phyloP scores from a whole-genome alignment of 257 asterid genomes.

The Leptodermis oblonga region DNA sequence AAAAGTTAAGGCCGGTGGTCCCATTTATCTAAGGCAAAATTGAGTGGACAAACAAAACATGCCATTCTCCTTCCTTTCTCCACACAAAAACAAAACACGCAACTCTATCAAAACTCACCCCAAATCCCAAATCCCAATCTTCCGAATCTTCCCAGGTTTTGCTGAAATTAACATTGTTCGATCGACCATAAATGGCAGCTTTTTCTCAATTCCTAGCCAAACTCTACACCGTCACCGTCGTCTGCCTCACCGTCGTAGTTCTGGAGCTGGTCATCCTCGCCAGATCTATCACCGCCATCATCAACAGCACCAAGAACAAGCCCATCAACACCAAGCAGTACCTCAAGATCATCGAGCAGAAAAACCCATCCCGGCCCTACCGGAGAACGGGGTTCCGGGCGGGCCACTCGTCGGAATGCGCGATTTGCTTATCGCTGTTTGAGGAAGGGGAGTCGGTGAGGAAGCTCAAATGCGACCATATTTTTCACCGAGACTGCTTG shows the following conservation, averaged over 20 bases:
- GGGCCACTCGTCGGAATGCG: slow-evolving; percentile 32
- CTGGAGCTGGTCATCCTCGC: slow-evolving; percentile 40
- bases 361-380: slow-evolving; percentile 36
- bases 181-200: slow-evolving; percentile 11
- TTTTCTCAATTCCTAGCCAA: slow-evolving; percentile 2
- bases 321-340: slow-evolving; percentile 44
- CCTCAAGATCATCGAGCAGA: slow-evolving; percentile 44
- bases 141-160: too few relatives aligned
- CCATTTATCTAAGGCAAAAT: too few relatives aligned
- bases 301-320: slow-evolving; percentile 16
- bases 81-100: too few relatives aligned
- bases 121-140: too few relatives aligned
- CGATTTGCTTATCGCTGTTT: slow-evolving; percentile 47
- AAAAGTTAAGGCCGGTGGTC: too few relatives aligned
- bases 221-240: slow-evolving; percentile 1
- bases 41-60: too few relatives aligned
- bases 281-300: slow-evolving; percentile 26
- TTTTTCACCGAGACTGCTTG: slow-evolving; percentile 55
- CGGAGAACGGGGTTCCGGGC: slow-evolving; percentile 7
- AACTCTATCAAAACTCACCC: too few relatives aligned
- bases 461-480: slow-evolving; percentile 52
- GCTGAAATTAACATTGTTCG: too few relatives aligned
- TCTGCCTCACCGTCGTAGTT: slow-evolving; percentile 9
- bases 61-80: too few relatives aligned
- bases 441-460: slow-evolving; percentile 60